Evolutionary conservation across 1,284 basidiomycete species (phyloP), one percentile per base, ranked within the genome.

Genomic region (Ceratorhiza oryzae-sativae): DNA sequence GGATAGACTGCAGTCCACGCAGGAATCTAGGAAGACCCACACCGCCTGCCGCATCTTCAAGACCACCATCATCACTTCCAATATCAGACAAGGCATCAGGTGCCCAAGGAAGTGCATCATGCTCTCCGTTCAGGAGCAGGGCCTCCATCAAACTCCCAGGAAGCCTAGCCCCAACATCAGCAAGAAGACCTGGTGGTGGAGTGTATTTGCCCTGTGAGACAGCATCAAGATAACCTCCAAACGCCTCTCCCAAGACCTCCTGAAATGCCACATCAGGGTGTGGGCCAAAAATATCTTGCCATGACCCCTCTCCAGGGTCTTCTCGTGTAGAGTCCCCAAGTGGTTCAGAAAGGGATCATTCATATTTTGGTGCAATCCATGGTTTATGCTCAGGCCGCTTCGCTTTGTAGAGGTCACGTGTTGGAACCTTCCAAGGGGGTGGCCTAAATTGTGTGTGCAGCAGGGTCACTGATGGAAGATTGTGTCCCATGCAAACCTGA

Each of bases 221-320:
- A 1, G 55, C 32, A 1, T 18, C 32, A 1, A 58, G 34, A n/a
- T 58, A 58, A 4, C 55, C 55, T n/a, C 12, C 18, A 15, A 58
- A 58, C 2, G 34, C 32, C 15, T 58, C 55, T 1, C 34, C 34
- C 3, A 34, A 58, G n/a, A 58, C 55, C 32, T 36, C 10, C 20
- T 58, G 34, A 58, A 58, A 58, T 0, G 6, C 2, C 1, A 58
- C 10, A 9, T 58, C 36, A 1, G 30, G 10, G 2, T 23, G 3
- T 18, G 56, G 56, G 3, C 56, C 56, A 25, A 41, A 59, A 25
- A 59, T 18, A 20, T 41, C 56, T 41, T 39, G 36, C 56, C 56
- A 59, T 3, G 12, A 39, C 1, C 55, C 55, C 2, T 4, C 2
- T 2, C 34, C 18, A 4, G 10, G 18, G 3, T 10, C 2, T n/a